Evolutionary conservation across 2,329 filamentous ascomycete species (phyloP).

Genomic region (Aureobasidium vineae): DNA sequence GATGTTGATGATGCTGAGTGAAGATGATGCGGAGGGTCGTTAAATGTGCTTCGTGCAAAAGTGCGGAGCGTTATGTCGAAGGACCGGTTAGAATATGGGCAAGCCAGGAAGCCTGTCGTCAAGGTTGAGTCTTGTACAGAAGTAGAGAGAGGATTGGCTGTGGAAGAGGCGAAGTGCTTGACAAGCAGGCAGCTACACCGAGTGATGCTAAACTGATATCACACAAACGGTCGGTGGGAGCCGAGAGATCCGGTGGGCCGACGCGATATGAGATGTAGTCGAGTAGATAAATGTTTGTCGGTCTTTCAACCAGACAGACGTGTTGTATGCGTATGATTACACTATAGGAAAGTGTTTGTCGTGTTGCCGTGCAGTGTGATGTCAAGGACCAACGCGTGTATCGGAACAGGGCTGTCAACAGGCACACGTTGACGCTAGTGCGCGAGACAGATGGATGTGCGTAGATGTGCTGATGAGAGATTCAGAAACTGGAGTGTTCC

Average conservation of each 20-base stretch:
- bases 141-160: slow-evolving; percentile 2
- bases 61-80: background rate
- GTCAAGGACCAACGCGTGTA: slow-evolving; percentile 24
- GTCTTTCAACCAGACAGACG: slow-evolving; percentile 24
- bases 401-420: slow-evolving; percentile 13
- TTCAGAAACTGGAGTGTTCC: background rate
- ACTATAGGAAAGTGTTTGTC: slow-evolving; percentile 12
- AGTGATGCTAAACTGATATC: slow-evolving; percentile 22
- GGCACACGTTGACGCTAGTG: slow-evolving; percentile 25
- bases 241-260: slow-evolving; percentile 5
- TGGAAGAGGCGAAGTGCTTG: slow-evolving; percentile 13
- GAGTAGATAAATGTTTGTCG: slow-evolving; percentile 24
- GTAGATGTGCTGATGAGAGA: slow-evolving; percentile 6
- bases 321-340: slow-evolving; percentile 1
- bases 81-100: slow-evolving; percentile 1
- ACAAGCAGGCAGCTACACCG: slow-evolving; percentile 27
- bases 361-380: slow-evolving; percentile 20
- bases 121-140: slow-evolving; percentile 20
- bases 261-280: slow-evolving; percentile 12
- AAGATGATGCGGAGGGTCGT: slow-evolving; percentile 15
- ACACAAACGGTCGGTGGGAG: slow-evolving; percentile 14
- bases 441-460: slow-evolving; percentile 16
- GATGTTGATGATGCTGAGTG: slow-evolving; percentile 15
- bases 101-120: slow-evolving; percentile 8
- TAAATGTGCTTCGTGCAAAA: slow-evolving; percentile 18